These are phyloP conservation scores for Erigeron canadensis DNA, from an alignment of 129 eudicot genomes.

Conservation along the genomic window DNA sequence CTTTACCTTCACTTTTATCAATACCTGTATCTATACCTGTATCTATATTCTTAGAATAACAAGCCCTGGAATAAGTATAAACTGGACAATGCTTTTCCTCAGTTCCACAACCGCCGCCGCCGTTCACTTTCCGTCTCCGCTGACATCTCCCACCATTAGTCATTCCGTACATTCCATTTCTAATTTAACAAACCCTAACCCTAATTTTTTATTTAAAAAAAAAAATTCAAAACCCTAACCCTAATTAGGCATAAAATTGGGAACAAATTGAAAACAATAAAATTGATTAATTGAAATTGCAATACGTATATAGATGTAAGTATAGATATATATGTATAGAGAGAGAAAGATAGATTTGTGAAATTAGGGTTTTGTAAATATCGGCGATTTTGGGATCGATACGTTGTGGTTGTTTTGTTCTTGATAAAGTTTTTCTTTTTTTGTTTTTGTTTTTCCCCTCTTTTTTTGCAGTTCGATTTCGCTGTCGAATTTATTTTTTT, in stretches of 20 bases:
- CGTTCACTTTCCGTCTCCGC: constrained; percentile 58
- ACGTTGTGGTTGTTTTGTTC: constrained; percentile 23
- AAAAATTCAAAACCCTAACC: constrained; percentile 28
- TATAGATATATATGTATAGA: background rate
- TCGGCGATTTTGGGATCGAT: constrained; percentile 36
- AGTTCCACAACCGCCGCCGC: constrained; percentile 66
- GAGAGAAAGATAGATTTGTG: no score
- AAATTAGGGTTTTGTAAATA: constrained; percentile 47
- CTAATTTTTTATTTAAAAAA: background rate
- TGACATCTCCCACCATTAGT: constrained; percentile 48
- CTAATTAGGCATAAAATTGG: constrained; percentile 12
- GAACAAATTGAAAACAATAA: background rate
- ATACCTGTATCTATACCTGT: no score
- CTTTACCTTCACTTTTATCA: constrained; percentile 1
- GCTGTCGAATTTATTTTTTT: constrained; percentile 34
- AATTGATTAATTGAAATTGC: background rate
- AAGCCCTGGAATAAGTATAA: constrained; percentile 36
- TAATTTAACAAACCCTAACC: background rate
- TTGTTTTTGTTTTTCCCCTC: constrained; percentile 21
- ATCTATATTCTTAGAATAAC: background rate
- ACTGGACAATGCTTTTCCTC: constrained; percentile 49
- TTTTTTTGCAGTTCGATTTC: constrained; percentile 45
- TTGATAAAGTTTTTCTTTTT: constrained; percentile 23
- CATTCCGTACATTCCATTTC: constrained; percentile 46
- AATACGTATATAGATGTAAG: no score